Percentiles rank a stretch among this genome's conserved stretches.
These are phyloP conservation scores for Tetradesmus obliquus DNA, from an alignment of 139 green algal genomes.

Conservation along the genomic window DNA sequence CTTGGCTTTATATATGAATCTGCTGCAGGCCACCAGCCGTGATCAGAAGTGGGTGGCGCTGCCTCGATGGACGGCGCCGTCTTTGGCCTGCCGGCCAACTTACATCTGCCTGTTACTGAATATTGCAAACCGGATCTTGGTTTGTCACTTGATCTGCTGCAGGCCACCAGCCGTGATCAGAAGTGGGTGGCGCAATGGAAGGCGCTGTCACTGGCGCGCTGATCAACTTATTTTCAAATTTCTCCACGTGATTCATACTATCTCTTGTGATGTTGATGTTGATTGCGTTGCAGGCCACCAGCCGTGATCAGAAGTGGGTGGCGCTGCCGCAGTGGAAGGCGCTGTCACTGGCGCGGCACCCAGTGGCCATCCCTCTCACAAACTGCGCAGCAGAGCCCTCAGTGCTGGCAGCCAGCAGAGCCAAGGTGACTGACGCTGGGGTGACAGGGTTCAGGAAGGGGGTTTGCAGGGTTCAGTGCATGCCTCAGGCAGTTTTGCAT, in stretches of 20 bases:
- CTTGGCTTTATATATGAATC: background rate
- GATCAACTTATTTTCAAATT: no score
- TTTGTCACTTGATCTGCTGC: background rate
- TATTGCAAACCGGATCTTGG: no score
- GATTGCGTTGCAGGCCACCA: background rate
- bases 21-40: background rate
- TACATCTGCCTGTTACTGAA: no score
- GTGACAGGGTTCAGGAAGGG: background rate
- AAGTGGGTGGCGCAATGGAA: conserved; percentile 74
- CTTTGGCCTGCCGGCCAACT: conserved; percentile 48
- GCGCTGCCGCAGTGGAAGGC: conserved; percentile 79
- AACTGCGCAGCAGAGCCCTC: conserved; percentile 64
- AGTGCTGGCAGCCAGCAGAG: conserved; percentile 16
- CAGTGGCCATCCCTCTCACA: conserved; percentile 67
- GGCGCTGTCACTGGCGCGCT: conserved; percentile 69
- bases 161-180: conserved; percentile 12
- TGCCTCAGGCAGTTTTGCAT: background rate
- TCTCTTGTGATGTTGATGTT: background rate
- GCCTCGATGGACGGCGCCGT: conserved; percentile 77
- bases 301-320: conserved; percentile 53
- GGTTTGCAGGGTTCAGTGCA: background rate
- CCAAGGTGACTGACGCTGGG: background rate
- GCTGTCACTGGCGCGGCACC: conserved; percentile 66
- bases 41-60: conserved; percentile 65
- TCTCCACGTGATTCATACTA: no score